Conservation (phyloP, 805 yeast species). For the Cyberlindnera subsufficiens region DNA sequence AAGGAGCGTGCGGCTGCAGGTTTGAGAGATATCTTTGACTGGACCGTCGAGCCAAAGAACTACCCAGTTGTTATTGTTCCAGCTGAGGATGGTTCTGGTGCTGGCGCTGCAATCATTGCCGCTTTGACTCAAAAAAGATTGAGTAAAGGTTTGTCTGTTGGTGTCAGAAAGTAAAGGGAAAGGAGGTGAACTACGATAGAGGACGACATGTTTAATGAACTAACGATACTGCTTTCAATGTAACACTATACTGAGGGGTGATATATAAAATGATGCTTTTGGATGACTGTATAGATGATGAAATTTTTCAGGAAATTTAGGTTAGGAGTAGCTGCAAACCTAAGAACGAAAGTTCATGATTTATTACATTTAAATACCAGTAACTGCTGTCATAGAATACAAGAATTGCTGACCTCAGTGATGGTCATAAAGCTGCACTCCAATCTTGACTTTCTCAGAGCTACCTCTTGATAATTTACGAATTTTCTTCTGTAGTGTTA, state of each 20-base stretch:
- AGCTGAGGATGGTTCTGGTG: conserved; percentile 98
- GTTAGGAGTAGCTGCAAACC: too few relatives aligned
- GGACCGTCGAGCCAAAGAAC: conserved; percentile 44
- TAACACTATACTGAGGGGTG: neutral
- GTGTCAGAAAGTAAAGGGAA: conserved; percentile 27
- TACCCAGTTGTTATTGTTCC: conserved; percentile 84
- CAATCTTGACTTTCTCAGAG: conserved; percentile 45
- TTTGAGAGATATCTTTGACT: conserved; percentile 81
- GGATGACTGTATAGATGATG: neutral
- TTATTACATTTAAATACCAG: too few relatives aligned
- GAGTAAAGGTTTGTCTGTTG: conserved; percentile 63
- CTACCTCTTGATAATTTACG: conserved; percentile 48
- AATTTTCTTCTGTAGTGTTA: conserved; percentile 53
- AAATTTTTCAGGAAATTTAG: too few relatives aligned
- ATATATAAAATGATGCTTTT: neutral
- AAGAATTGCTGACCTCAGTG: neutral
- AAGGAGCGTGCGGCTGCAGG: conserved; percentile 84
- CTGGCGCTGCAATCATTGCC: conserved; percentile 97
- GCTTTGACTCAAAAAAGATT: conserved; percentile 85
- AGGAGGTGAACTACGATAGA: neutral
- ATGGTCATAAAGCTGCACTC: conserved; percentile 38
- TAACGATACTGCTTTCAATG: neutral
- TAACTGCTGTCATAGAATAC: too few relatives aligned
- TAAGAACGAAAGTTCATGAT: too few relatives aligned
- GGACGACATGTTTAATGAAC: conserved; percentile 1